Base-by-base conservation (phyloP, 2,329 filamentous ascomycete species). In the Phialemoniopsis sp. region DNA sequence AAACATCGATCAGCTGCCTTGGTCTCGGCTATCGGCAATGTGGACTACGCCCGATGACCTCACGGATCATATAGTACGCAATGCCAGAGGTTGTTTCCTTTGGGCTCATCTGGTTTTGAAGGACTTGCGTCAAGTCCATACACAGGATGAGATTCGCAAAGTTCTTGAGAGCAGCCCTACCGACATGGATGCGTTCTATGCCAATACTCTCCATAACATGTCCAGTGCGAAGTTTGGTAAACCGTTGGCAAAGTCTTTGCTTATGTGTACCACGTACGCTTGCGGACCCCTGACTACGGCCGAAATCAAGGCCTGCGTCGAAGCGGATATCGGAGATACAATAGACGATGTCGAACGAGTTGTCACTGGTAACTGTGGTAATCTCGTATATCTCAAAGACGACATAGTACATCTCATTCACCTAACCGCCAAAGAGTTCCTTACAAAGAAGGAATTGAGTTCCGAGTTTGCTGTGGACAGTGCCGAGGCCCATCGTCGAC, bases 111-210 rank as follows among this genome's bases (percentile, higher is more conserved):
- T 61, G 2, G 45, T 60, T 2, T 44, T 52, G 5, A 39, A 37
- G 8, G 53, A 58, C 16, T 40, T 60, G 4, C 48, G 48, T 8
- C 38, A 51, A n/a, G 55, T 47, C 4, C 49, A 53, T 2, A 58
- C 48, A 3, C 43, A 44, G 1, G 44, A 29, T 5, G 53, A 55
- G 3, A 50, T 54, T 3, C 35, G 39, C 1, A 42, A 48, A 29
- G 53, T 60, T 0, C 40, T 60, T 9, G 42, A 46, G 6, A 50
- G 41, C 19, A 46, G 48, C 13, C 56, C 48, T 13, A 48, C 46
- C 2, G 46, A 55, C 33, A 60, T 61, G 56, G 46, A 55, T 31
- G 34, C 42, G 1, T 28, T 61, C 0, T 61, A 60, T 34, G 10
- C 32, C 4, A 46, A 49, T n/a, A 57, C 57, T 14, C 42, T 60